A percentile compares a stretch with the other conserved stretches of the same genome.
Conservation (phyloP, 2,329 filamentous ascomycete genomes). For the Ophiocordyceps unilateralis region DNA sequence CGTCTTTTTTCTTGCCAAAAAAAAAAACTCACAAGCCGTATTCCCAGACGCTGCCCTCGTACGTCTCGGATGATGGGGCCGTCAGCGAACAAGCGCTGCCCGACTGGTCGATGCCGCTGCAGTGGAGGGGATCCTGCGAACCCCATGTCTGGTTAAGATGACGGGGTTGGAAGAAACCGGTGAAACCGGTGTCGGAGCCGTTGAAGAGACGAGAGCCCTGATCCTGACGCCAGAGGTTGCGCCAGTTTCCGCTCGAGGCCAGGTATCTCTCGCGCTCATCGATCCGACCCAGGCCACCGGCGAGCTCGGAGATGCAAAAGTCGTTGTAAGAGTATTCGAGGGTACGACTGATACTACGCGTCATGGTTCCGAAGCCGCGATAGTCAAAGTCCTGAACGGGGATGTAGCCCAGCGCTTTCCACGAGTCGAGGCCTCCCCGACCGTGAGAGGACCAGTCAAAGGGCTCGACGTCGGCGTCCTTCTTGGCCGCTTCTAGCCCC, state of each 20-base stretch:
- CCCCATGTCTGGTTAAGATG: slow-evolving; percentile 52
- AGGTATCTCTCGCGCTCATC: slow-evolving; percentile 43
- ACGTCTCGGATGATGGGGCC: slow-evolving; percentile 47
- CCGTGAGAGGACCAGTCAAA: slow-evolving; percentile 54
- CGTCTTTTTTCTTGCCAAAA: not conserved
- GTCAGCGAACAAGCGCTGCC: slow-evolving; percentile 42
- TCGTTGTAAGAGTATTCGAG: slow-evolving; percentile 69
- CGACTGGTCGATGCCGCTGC: slow-evolving; percentile 32
- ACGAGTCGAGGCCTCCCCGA: slow-evolving; percentile 52
- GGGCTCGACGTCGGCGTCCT: slow-evolving; percentile 56
- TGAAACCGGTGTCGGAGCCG: slow-evolving; percentile 44
- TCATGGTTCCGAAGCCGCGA: slow-evolving; percentile 50
- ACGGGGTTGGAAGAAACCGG: slow-evolving; percentile 53
- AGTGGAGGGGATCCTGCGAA: slow-evolving; percentile 49
- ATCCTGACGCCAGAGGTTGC: slow-evolving; percentile 44
- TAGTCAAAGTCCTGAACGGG: slow-evolving; percentile 51
- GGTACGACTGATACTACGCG: slow-evolving; percentile 53
- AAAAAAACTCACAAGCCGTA: slow-evolving; percentile 42
- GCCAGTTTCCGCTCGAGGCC: slow-evolving; percentile 45
- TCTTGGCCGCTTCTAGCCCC: slow-evolving; percentile 53
- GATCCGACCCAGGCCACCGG: slow-evolving; percentile 34
- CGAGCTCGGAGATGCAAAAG: slow-evolving; percentile 49
- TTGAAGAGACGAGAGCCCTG: slow-evolving; percentile 35
- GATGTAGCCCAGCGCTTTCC: slow-evolving; percentile 56
- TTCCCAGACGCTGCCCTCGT: slow-evolving; percentile 55